phyloP scores from a whole-genome alignment of 2,329 filamentous ascomycete genomes.

The Berkeleyomyces rouxiae region DNA sequence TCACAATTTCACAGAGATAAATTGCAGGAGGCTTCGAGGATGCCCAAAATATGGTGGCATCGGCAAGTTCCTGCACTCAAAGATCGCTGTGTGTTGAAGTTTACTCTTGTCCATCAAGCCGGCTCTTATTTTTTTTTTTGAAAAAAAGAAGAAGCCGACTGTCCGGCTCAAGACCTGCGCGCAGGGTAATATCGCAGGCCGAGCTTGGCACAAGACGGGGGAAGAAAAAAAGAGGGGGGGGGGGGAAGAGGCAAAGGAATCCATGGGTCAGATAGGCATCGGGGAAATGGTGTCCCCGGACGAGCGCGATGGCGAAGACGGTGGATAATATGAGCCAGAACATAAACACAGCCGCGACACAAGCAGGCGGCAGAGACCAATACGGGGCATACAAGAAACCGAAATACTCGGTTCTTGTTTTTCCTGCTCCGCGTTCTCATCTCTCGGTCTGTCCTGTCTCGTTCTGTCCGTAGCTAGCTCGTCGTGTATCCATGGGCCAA shows the following conservation, averaged over 20 bases:
- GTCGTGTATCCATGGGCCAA: too few species aligned
- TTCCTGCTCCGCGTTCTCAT: background rate
- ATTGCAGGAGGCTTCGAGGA: conserved; percentile 12
- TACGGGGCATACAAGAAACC: too few species aligned
- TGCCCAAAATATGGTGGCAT: background rate
- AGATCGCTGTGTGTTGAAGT: conserved; percentile 11
- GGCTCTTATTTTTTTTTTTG: background rate
- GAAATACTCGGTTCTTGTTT: background rate
- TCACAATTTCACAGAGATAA: conserved; percentile 13
- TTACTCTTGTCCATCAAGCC: conserved; percentile 11
- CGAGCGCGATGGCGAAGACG: background rate
- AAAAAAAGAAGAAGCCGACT: background rate
- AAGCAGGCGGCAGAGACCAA: too few species aligned
- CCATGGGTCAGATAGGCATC: background rate
- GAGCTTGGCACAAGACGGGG: conserved; percentile 13
- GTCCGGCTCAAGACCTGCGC: conserved; percentile 13
- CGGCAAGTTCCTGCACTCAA: conserved; percentile 14
- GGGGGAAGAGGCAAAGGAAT: background rate
- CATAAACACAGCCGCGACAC: background rate
- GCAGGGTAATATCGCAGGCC: background rate
- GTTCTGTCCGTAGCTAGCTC: too few species aligned
- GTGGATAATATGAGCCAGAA: background rate
- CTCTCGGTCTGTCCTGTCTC: too few species aligned
- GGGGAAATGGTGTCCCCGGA: background rate
- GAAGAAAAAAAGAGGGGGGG: background rate